phyloP scores from a whole-genome alignment of 2,329 filamentous ascomycete genomes.

The Apiospora saccharicola region DNA sequence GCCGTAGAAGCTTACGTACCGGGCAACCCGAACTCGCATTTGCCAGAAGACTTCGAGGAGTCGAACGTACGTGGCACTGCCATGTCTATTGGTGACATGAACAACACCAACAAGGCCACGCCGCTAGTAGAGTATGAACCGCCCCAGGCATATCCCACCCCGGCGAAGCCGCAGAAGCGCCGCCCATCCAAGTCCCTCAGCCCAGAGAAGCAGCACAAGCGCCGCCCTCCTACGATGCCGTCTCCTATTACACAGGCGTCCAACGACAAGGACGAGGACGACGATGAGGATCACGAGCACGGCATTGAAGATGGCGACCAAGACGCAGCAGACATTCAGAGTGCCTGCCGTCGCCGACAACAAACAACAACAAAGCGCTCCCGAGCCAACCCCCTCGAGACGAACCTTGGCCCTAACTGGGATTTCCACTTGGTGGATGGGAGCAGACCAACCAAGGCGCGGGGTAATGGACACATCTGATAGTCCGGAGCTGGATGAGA shows the following conservation, averaged over 20 bases:
- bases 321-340: not conserved
- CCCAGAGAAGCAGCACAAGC: not conserved
- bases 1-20: too few species aligned
- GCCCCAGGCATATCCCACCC: not conserved
- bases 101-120: not conserved
- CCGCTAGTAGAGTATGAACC: not conserved
- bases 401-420: constrained; percentile 9
- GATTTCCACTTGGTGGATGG: constrained; percentile 9
- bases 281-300: not conserved
- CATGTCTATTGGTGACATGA: too few species aligned
- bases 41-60: too few species aligned
- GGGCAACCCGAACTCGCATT: too few species aligned
- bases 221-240: not conserved
- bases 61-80: too few species aligned
- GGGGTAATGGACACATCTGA: not conserved
- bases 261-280: not conserved
- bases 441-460: not conserved
- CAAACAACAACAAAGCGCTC: not conserved
- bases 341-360: not conserved
- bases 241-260: not conserved
- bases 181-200: not conserved
- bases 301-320: not conserved
- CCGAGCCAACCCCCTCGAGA: constrained; percentile 14
- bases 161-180: not conserved
- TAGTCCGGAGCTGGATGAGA: not conserved